Evolutionary conservation across 495 filamentous ascomycete species (phyloP), one percentile per base, ranked within the genome.

Genomic region (Staphylotrichum tortipilum): DNA sequence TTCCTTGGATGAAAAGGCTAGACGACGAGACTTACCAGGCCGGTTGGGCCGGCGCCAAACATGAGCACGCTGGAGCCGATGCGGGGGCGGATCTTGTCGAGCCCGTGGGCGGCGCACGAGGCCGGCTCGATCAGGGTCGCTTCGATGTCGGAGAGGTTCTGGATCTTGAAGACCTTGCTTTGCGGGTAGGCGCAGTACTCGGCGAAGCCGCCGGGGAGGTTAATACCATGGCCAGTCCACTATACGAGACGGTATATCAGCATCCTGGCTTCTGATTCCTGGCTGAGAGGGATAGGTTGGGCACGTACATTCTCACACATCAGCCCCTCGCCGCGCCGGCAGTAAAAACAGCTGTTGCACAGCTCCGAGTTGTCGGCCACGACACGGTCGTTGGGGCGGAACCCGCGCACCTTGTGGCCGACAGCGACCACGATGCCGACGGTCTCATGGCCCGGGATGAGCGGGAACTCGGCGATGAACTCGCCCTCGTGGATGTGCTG

Each of bases 101-200:
- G 68, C 23, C 82, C 83, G 54, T 86, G 83, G 34, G 78, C 76
- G 22, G 83, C 82, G 55, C 82, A 86, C 5, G 83, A 84, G 10
- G 82, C 82, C 9, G 83, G 83, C 60, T 87, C 83, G 44, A 87
- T 74, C 21, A 87, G 72, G 17, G 82, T 86, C n/a, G 82, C 83
- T 34, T 86, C 81, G 40, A 85, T 70, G 52, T 85, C 79, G 40
- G 74, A 78, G 38, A 87, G 68, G 65, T 85, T 83, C 53, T 84
- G 70, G 66, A 87, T 78, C 67, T 79, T 78, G 70, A 85, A 85
- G 14, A 86, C 79, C 54, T 82, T 77, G 47, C 77, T 77, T 44
- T 80, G 80, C 53, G 72, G 66, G 56, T 69, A 71, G 23, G 64
- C 66, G 43, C 68, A 70, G 72, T 84, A 87, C 59, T 85, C 82